Percentiles rank a stretch among this genome's conserved stretches.
phyloP scores from a whole-genome alignment of 1,284 basidiomycete genomes.

The Moesziomyces parantarcticus region DNA sequence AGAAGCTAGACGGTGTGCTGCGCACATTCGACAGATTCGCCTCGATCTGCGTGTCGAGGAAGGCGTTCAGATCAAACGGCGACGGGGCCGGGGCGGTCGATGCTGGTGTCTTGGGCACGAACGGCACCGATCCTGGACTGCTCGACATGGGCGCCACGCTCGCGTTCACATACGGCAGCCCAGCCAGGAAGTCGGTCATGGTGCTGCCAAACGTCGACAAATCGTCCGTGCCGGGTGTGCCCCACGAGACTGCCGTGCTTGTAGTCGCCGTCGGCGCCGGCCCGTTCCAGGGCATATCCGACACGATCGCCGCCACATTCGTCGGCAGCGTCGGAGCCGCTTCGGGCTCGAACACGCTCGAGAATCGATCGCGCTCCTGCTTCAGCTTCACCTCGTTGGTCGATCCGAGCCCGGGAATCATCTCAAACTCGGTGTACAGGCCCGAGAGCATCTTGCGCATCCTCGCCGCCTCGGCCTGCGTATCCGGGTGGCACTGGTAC shows the following conservation, averaged over 20 bases:
- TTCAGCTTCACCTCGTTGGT: conserved; percentile 26
- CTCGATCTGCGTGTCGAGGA: conserved; percentile 32
- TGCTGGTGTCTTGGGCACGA: conserved; percentile 22
- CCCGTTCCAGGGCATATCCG: conserved; percentile 27
- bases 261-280: not conserved
- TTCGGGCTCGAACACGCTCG: conserved; percentile 30
- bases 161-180: conserved; percentile 28
- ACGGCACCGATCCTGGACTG: conserved; percentile 20
- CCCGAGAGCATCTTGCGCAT: conserved; percentile 22
- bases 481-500: conserved; percentile 36
- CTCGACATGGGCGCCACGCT: not conserved
- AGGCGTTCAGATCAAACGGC: conserved; percentile 44
- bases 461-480: conserved; percentile 25
- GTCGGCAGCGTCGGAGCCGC: conserved; percentile 9
- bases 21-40: conserved; percentile 9
- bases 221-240: conserved; percentile 24
- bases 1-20: conserved; percentile 10
- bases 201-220: conserved; percentile 15
- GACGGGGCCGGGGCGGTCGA: conserved; percentile 9
- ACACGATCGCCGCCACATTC: conserved; percentile 5
- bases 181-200: conserved; percentile 31
- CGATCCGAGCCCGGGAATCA: conserved; percentile 36
- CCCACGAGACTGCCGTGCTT: conserved; percentile 19
- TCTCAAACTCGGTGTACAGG: conserved; percentile 32
- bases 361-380: conserved; percentile 28